These are phyloP conservation scores for Manihot esculenta DNA, from an alignment of 441 rosid genomes.

Conservation along the genomic window DNA sequence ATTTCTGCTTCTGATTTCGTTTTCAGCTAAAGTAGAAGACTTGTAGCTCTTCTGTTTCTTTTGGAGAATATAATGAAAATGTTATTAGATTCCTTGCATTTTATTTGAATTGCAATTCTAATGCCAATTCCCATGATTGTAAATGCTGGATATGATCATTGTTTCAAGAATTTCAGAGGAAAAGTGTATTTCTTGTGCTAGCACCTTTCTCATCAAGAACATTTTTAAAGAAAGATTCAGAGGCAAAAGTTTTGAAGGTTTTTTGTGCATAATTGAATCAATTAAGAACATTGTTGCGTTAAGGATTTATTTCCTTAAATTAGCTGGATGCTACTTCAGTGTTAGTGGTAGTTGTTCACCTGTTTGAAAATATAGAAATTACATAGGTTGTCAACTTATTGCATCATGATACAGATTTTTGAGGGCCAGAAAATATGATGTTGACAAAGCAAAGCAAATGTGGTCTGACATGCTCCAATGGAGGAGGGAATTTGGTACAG, in stretches of 20 bases:
- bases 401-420: constrained; percentile 48
- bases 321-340: background rate
- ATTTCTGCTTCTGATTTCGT: background rate
- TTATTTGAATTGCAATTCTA: no score
- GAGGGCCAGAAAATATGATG: constrained; percentile 80
- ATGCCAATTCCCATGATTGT: no score
- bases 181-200: no score
- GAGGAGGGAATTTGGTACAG: constrained; percentile 79
- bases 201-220: no score
- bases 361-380: background rate
- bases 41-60: no score
- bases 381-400: background rate
- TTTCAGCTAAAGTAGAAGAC: background rate
- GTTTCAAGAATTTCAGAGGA: no score
- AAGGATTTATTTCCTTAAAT: background rate
- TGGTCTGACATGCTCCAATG: constrained; percentile 81
- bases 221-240: no score
- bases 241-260: background rate
- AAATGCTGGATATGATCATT: no score
- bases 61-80: no score
- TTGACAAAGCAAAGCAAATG: constrained; percentile 82
- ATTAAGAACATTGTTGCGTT: background rate
- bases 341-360: no score
- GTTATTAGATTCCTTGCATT: no score
- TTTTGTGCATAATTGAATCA: background rate